A percentile compares a stretch with the other conserved stretches of the same genome.
Conservation (phyloP, 106 monocot species). For the Dendrobium huoshanense region DNA sequence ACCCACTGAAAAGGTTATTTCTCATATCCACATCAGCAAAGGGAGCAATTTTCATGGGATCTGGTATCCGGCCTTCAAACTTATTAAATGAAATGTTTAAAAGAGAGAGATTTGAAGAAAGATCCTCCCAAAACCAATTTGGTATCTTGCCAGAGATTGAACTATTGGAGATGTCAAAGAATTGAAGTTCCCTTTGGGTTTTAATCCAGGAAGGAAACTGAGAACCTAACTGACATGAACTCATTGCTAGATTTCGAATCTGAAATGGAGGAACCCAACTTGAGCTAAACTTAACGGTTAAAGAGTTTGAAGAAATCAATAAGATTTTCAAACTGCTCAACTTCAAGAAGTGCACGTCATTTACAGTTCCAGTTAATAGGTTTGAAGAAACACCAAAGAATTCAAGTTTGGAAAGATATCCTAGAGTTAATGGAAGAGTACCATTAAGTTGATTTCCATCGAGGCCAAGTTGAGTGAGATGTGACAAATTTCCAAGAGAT, state of each 20-base stretch:
- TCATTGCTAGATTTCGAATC: neutral
- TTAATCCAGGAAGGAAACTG: neutral
- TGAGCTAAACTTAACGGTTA: neutral
- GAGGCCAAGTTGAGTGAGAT: conserved; percentile 9
- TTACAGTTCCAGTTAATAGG: conserved; percentile 6
- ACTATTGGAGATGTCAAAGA: conserved; percentile 20
- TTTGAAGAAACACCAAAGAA: conserved; percentile 1
- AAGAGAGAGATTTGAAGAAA: neutral
- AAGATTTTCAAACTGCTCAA: conserved; percentile 5
- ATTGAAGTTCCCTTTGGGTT: conserved; percentile 1
- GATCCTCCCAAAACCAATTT: neutral
- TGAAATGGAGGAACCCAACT: conserved; percentile 31
- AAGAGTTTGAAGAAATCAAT: neutral
- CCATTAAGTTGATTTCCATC: conserved; percentile 10
- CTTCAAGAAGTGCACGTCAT: conserved; percentile 12
- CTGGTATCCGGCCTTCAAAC: conserved; percentile 20
- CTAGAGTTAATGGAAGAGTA: conserved; percentile 12
- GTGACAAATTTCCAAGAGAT: conserved; percentile 10
- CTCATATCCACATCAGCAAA: conserved; percentile 3
- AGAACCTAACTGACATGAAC: neutral
- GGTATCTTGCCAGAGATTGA: conserved; percentile 22
- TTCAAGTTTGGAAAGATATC: conserved; percentile 10
- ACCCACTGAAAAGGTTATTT: neutral
- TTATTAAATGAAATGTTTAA: conserved; percentile 21
- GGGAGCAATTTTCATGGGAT: conserved; percentile 6